Evolutionary conservation across 176 grass and related monocot species (phyloP).

Genomic region (Poa annua): DNA sequence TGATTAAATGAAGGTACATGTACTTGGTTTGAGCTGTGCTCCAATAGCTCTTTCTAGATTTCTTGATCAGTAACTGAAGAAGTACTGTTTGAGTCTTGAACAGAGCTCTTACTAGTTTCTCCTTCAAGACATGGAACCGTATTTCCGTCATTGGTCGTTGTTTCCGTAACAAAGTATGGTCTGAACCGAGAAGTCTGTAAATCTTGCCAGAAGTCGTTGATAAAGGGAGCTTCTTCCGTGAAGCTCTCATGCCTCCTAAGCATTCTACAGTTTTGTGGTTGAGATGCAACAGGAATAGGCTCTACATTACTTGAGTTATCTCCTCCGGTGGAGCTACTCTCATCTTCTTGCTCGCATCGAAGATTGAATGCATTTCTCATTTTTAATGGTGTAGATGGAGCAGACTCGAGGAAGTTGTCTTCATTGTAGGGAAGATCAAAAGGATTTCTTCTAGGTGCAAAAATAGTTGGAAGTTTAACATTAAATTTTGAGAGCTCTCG

Average conservation of each 20-base stretch:
- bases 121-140: slow-evolving; percentile 22
- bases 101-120: slow-evolving; percentile 46
- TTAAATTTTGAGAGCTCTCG: slow-evolving; percentile 52
- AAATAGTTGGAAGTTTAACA: slow-evolving; percentile 53
- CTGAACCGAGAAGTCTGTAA: slow-evolving; percentile 41
- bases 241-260: slow-evolving; percentile 75
- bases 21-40: slow-evolving; percentile 36
- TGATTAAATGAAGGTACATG: not conserved
- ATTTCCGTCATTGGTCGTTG: slow-evolving; percentile 39
- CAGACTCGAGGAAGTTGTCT: slow-evolving; percentile 66
- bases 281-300: slow-evolving; percentile 21
- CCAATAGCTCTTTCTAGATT: slow-evolving; percentile 48
- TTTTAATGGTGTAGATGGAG: slow-evolving; percentile 49
- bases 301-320: slow-evolving; percentile 31
- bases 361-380: slow-evolving; percentile 51
- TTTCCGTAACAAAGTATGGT: slow-evolving; percentile 61
- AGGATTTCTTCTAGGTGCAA: slow-evolving; percentile 57
- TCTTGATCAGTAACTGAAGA: slow-evolving; percentile 54
- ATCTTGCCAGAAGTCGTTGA: slow-evolving; percentile 50
- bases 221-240: slow-evolving; percentile 54
- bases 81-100: slow-evolving; percentile 48
- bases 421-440: slow-evolving; percentile 60
- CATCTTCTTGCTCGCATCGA: slow-evolving; percentile 33
- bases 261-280: slow-evolving; percentile 40
- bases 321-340: slow-evolving; percentile 32